These are phyloP conservation scores for Rosa hybrid DNA, from an alignment of 331 rosid genomes.

Conservation along the genomic window DNA sequence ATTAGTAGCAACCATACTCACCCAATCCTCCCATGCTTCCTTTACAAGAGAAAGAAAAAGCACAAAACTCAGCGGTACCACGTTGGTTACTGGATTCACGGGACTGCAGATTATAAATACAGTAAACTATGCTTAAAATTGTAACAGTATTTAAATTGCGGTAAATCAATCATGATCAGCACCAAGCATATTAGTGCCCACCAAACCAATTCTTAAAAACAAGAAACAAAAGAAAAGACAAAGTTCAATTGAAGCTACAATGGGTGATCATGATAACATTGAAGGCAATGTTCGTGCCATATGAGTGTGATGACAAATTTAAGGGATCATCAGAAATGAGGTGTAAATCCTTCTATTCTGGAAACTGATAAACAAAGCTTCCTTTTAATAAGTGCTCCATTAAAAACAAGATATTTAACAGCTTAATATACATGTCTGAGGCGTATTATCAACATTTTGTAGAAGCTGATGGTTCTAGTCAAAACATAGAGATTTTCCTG, in stretches of 20 bases:
- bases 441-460: neutral
- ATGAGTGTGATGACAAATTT: neutral
- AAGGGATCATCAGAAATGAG: neutral
- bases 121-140: slow-evolving; percentile 6
- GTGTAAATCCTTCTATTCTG: neutral
- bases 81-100: slow-evolving; percentile 84
- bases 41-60: slow-evolving; percentile 81
- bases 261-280: neutral
- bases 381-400: neutral
- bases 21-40: slow-evolving; percentile 98
- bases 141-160: neutral
- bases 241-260: neutral
- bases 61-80: slow-evolving; percentile 83
- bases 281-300: neutral
- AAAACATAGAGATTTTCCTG: neutral
- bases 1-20: slow-evolving; percentile 44
- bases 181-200: slow-evolving; percentile 3
- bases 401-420: neutral
- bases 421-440: neutral
- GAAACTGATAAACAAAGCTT: neutral
- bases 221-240: neutral
- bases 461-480: neutral
- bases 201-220: slow-evolving; percentile 1
- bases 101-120: slow-evolving; percentile 70
- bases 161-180: neutral